These are phyloP conservation scores for Neocucurbitaria cava DNA, from an alignment of 2,329 filamentous ascomycete genomes.

Conservation along the genomic window DNA sequence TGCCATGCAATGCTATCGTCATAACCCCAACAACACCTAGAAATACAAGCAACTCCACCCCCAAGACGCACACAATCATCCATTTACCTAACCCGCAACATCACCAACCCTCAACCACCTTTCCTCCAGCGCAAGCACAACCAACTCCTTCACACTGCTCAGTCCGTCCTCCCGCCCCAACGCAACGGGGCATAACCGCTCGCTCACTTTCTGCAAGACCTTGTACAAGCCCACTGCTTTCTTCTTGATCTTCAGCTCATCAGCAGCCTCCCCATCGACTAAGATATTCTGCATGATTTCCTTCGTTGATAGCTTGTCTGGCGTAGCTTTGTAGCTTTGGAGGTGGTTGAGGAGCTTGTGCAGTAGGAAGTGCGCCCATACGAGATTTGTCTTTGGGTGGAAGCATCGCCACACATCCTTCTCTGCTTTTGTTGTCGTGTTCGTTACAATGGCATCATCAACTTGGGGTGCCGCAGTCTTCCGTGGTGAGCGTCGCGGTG, in stretches of 20 bases:
- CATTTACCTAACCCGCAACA: conserved; percentile 27
- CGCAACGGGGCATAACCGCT: conserved; percentile 49
- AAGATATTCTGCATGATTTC: conserved; percentile 23
- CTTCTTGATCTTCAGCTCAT: conserved; percentile 35
- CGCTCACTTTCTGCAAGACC: conserved; percentile 45
- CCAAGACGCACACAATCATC: neutral
- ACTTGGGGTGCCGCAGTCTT: neutral
- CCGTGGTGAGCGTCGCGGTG: conserved; percentile 10
- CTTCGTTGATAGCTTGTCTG: conserved; percentile 18
- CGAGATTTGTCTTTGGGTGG: conserved; percentile 66
- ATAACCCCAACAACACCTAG: neutral
- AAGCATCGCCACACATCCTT: conserved; percentile 58
- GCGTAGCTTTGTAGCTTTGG: conserved; percentile 17
- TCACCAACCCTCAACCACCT: conserved; percentile 45
- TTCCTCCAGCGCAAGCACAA: conserved; percentile 42
- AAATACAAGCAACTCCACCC: neutral
- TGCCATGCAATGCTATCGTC: neutral
- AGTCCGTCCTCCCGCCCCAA: conserved; percentile 30
- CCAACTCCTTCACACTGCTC: conserved; percentile 43
- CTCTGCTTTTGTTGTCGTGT: neutral
- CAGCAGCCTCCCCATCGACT: conserved; percentile 6
- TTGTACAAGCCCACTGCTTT: conserved; percentile 49
- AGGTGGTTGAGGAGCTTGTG: conserved; percentile 60
- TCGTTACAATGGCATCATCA: neutral
- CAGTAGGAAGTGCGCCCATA: conserved; percentile 69